These are phyloP conservation scores for Evansstolkia leycettana DNA, from an alignment of 495 filamentous ascomycete species.

Conservation along the genomic window DNA sequence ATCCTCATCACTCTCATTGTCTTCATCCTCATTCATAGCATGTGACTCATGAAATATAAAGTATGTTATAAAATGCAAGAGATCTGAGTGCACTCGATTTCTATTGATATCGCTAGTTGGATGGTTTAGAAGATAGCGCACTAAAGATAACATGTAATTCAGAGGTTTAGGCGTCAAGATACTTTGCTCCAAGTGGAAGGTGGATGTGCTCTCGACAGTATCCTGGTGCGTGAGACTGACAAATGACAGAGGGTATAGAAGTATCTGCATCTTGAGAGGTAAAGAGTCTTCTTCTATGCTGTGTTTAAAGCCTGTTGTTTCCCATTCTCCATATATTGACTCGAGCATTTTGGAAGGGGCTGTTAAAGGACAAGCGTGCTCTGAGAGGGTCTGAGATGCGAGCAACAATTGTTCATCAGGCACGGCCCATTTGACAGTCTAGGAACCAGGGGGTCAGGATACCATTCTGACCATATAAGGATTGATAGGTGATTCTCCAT, in stretches of 20 bases:
- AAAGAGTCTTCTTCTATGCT: too few species aligned
- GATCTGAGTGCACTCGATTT: constrained; percentile 3
- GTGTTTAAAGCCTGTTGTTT: not conserved
- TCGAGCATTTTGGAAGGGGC: constrained; percentile 1
- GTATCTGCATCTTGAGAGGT: not conserved
- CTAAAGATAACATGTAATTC: constrained; percentile 5
- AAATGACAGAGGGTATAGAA: constrained; percentile 9
- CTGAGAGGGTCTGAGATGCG: constrained; percentile 5
- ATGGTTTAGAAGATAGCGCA: constrained; percentile 3
- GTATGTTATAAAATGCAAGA: constrained; percentile 7
- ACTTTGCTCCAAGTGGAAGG: constrained; percentile 3
- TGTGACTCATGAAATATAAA: constrained; percentile 6
- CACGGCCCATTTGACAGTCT: constrained; percentile 9
- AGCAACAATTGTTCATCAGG: constrained; percentile 5
- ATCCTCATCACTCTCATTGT: constrained; percentile 10
- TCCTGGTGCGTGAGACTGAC: constrained; percentile 8
- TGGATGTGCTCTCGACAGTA: constrained; percentile 7
- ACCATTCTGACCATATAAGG: not conserved
- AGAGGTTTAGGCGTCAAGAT: constrained; percentile 9
- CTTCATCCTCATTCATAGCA: constrained; percentile 5
- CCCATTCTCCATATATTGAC: constrained; percentile 1
- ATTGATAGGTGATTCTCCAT: not conserved
- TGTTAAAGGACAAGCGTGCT: constrained; percentile 1
- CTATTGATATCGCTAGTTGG: constrained; percentile 1
- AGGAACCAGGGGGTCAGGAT: not conserved